Conservation (phyloP, 352 stramenopile species). For the Globisporangium cystogenes region DNA sequence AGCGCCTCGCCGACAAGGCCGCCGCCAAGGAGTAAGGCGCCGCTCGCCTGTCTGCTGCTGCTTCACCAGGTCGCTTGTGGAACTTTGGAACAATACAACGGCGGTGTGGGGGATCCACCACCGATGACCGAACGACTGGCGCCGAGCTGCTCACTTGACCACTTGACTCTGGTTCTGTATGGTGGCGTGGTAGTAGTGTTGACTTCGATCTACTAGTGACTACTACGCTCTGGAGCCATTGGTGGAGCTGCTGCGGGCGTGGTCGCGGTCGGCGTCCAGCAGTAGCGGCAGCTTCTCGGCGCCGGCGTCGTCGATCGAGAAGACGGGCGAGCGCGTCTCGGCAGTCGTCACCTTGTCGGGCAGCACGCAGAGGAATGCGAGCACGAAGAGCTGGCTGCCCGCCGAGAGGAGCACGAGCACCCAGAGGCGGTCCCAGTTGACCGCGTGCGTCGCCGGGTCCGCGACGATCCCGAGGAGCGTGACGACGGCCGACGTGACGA, state of each 20-base stretch:
- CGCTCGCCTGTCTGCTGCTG: neutral
- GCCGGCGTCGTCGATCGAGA: constrained; percentile 5
- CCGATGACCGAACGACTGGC: constrained; percentile 12
- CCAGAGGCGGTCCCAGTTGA: constrained; percentile 63
- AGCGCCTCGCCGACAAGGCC: constrained; percentile 87
- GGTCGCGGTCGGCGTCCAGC: constrained; percentile 15
- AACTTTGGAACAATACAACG: constrained; percentile 66
- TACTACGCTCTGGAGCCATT: neutral
- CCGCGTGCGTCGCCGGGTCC: constrained; percentile 38
- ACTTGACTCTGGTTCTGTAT: neutral
- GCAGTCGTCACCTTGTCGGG: constrained; percentile 51
- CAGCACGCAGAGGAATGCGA: constrained; percentile 64
- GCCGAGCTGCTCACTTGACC: neutral
- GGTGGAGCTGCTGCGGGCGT: neutral
- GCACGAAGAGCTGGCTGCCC: constrained; percentile 52
- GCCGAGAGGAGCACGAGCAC: constrained; percentile 55
- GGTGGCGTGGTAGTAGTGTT: too few species aligned
- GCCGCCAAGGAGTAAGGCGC: constrained; percentile 67
- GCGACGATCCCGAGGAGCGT: constrained; percentile 49
- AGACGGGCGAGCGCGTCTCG: constrained; percentile 6
- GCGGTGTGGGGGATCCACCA: constrained; percentile 15
- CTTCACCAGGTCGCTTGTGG: constrained; percentile 40
- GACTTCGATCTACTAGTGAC: too few species aligned
- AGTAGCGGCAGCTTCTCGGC: constrained; percentile 48
- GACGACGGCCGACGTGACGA: constrained; percentile 54